A percentile compares a stretch with the other conserved stretches of the same genome.
These are phyloP conservation scores for Syzygium grande DNA, from an alignment of 345 rosid genomes.

Conservation along the genomic window DNA sequence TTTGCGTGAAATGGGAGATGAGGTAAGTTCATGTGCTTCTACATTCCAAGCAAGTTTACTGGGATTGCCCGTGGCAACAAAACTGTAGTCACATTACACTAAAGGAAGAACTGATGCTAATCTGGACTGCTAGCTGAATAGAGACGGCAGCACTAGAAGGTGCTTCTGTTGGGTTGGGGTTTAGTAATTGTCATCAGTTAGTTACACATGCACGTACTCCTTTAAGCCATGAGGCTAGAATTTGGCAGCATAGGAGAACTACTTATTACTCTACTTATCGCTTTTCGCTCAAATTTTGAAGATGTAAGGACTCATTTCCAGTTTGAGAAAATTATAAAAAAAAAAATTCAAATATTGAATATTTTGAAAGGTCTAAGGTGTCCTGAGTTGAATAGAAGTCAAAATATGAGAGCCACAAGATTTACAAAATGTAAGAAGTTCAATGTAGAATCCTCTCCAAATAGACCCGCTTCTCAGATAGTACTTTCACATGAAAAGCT, in stretches of 20 bases:
- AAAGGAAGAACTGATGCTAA: background rate
- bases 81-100: background rate
- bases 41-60: background rate
- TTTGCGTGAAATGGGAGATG: conserved; percentile 97
- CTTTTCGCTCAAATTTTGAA: background rate
- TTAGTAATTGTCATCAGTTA: background rate
- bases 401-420: background rate
- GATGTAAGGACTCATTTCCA: background rate
- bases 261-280: background rate
- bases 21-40: conserved; percentile 32
- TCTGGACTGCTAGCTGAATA: background rate
- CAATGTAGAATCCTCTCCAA: background rate
- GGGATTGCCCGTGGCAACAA: background rate
- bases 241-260: background rate
- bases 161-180: background rate
- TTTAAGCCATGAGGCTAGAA: background rate
- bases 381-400: background rate
- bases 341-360: background rate
- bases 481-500: background rate
- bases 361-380: background rate
- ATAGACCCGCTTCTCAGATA: background rate
- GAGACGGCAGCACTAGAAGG: background rate
- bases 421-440: background rate
- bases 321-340: background rate
- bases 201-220: background rate